A percentile compares a stretch with the other conserved stretches of the same genome.
phyloP scores from a whole-genome alignment of 2,329 filamentous ascomycete genomes.

The Aspergillus candidus region DNA sequence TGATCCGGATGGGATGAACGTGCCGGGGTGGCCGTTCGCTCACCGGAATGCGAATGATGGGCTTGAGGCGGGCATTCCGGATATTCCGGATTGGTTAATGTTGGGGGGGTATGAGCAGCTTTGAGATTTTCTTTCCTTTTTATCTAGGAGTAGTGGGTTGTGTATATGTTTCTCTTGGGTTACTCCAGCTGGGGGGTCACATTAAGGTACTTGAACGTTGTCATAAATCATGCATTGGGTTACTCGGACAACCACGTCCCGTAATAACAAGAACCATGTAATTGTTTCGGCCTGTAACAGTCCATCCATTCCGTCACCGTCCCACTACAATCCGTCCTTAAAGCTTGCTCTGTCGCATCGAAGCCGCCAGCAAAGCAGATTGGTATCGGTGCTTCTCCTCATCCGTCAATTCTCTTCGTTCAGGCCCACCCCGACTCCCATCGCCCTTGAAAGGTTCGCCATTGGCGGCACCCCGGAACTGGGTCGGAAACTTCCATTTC shows the following conservation, averaged over 20 bases:
- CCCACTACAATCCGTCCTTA: conserved; percentile 1
- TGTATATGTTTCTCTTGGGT: too few relatives aligned
- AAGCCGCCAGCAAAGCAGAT: conserved; percentile 14
- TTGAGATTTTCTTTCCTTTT: conserved; percentile 1
- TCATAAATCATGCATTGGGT: too few relatives aligned
- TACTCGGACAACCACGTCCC: too few relatives aligned
- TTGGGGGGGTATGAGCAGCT: conserved; percentile 20
- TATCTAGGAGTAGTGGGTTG: background rate
- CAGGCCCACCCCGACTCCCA: conserved; percentile 28
- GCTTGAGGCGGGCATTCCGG: conserved; percentile 12
- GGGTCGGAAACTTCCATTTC: conserved; percentile 49
- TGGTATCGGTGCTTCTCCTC: conserved; percentile 13
- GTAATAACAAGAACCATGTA: too few relatives aligned
- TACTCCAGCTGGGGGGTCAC: background rate
- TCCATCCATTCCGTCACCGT: too few relatives aligned
- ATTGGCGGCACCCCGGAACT: conserved; percentile 15
- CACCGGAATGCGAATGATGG: conserved; percentile 3
- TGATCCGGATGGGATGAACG: background rate
- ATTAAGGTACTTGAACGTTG: background rate
- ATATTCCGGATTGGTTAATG: conserved; percentile 22
- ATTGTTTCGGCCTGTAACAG: too few relatives aligned
- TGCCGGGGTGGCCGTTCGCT: conserved; percentile 15
- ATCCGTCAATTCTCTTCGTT: conserved; percentile 20
- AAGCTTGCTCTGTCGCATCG: conserved; percentile 20
- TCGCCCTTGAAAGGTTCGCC: conserved; percentile 18